Conservation (phyloP, 2,329 filamentous ascomycete species). For the Cladosporium sp. region DNA sequence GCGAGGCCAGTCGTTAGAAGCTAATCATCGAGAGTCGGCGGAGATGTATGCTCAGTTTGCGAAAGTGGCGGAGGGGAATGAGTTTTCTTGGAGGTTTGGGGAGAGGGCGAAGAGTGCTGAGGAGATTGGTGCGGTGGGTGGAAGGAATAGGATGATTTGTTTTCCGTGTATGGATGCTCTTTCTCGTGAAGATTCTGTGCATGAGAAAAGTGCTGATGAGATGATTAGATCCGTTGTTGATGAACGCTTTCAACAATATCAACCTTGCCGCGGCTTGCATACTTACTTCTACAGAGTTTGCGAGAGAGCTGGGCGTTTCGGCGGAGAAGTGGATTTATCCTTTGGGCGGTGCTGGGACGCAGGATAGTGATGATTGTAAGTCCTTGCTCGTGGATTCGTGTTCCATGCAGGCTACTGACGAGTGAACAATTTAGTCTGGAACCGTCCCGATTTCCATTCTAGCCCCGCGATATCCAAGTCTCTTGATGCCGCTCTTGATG, state of each 20-base stretch:
- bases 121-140: constrained; percentile 50
- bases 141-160: constrained; percentile 63
- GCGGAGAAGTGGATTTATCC: constrained; percentile 59
- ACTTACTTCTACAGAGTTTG: constrained; percentile 54
- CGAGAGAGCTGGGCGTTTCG: constrained; percentile 51
- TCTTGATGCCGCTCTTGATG: constrained; percentile 49
- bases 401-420: not conserved
- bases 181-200: too few relatives aligned
- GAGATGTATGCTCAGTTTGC: constrained; percentile 58
- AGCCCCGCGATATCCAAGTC: constrained; percentile 56
- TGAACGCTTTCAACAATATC: constrained; percentile 68
- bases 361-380: constrained; percentile 53
- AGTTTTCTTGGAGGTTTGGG: constrained; percentile 55
- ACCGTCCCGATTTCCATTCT: constrained; percentile 53
- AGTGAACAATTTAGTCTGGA: constrained; percentile 53
- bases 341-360: constrained; percentile 58
- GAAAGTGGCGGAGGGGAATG: constrained; percentile 49
- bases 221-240: constrained; percentile 57
- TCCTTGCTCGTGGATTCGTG: not conserved
- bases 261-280: constrained; percentile 60
- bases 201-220: too few relatives aligned
- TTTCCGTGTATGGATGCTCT: constrained; percentile 50
- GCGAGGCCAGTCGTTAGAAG: constrained; percentile 47
- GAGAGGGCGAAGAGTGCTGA: constrained; percentile 42
- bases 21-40: constrained; percentile 50